A percentile compares a stretch with the other conserved stretches of the same genome.
Evolutionary conservation across 2,329 filamentous ascomycete genomes (phyloP).

Genomic region (Paecilomyces sp.): DNA sequence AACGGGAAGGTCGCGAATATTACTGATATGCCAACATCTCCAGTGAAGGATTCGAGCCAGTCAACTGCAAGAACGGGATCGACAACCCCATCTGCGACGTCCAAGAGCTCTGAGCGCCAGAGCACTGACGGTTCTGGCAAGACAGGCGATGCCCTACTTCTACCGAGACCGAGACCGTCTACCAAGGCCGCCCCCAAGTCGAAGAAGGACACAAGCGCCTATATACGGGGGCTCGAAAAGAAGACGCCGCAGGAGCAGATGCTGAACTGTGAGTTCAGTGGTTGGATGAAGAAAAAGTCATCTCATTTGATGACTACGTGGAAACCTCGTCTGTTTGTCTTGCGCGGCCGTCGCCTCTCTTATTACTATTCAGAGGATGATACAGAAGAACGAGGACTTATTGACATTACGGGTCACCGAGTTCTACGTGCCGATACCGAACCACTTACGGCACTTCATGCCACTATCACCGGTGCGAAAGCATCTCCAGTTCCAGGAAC

Average conservation of each 20-base stretch:
- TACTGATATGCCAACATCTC: slow-evolving; percentile 35
- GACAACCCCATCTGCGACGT: slow-evolving; percentile 54
- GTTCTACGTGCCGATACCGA: slow-evolving; percentile 94
- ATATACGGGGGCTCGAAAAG: slow-evolving; percentile 76
- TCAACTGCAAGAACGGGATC: slow-evolving; percentile 74
- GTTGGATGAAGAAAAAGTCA: slow-evolving; percentile 99
- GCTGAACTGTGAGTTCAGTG: slow-evolving; percentile 79
- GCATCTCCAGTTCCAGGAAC: slow-evolving; percentile 55
- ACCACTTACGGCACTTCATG: slow-evolving; percentile 80
- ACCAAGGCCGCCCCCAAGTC: slow-evolving; percentile 52
- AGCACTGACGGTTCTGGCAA: slow-evolving; percentile 56
- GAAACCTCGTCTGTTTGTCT: slow-evolving; percentile 93
- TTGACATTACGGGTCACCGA: slow-evolving; percentile 94
- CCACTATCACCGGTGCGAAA: slow-evolving; percentile 82
- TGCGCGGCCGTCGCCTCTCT: slow-evolving; percentile 81
- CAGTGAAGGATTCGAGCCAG: slow-evolving; percentile 46
- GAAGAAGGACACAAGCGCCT: slow-evolving; percentile 94
- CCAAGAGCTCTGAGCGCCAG: slow-evolving; percentile 71
- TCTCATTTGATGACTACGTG: slow-evolving; percentile 94
- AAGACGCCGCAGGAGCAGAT: slow-evolving; percentile 78
- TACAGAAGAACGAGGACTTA: slow-evolving; percentile 85
- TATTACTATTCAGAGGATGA: slow-evolving; percentile 97
- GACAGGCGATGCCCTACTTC: slow-evolving; percentile 40
- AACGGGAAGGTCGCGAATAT: slow-evolving; percentile 44
- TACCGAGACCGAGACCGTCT: slow-evolving; percentile 44